A percentile compares a stretch with the other conserved stretches of the same genome.
These are phyloP conservation scores for Termitomyces sp. DNA, from an alignment of 768 basidiomycete genomes.

Conservation along the genomic window DNA sequence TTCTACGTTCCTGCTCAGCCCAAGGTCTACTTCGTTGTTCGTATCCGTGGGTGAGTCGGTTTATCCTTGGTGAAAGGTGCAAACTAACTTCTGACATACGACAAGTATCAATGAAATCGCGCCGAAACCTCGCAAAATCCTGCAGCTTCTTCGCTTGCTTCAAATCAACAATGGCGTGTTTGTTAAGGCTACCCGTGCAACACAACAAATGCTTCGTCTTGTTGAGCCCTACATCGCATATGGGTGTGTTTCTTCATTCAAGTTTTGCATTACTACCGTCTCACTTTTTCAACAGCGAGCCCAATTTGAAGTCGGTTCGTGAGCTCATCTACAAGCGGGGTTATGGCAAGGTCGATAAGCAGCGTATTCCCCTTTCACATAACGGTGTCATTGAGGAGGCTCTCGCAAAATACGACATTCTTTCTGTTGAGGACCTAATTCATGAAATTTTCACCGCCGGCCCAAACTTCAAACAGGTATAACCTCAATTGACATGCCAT, in stretches of 20 bases:
- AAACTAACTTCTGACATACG: background rate
- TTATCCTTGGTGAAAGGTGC: background rate
- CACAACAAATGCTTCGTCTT: conserved; percentile 96
- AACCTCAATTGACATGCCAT: conserved; percentile 15
- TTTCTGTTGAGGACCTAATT: conserved; percentile 95
- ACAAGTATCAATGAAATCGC: conserved; percentile 98
- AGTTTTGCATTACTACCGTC: background rate
- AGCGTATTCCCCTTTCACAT: conserved; percentile 92
- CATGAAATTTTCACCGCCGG: conserved; percentile 95
- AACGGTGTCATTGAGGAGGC: conserved; percentile 88
- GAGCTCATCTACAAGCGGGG: conserved; percentile 99
- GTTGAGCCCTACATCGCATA: conserved; percentile 98
- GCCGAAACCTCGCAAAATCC: conserved; percentile 98
- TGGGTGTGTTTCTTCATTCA: conserved; percentile 49
- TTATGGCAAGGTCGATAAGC: conserved; percentile 97
- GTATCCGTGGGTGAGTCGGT: conserved; percentile 85
- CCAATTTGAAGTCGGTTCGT: conserved; percentile 94
- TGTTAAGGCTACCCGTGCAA: conserved; percentile 94
- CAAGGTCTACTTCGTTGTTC: conserved; percentile 96
- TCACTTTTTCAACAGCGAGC: conserved; percentile 53
- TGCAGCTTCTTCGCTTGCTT: conserved; percentile 96
- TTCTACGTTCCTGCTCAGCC: conserved; percentile 97
- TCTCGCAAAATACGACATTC: conserved; percentile 92
- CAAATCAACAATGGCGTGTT: conserved; percentile 99
- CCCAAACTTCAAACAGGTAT: conserved; percentile 98